These are phyloP conservation scores for Phytophthora macrochlamydospora DNA, from an alignment of 352 stramenopile species.

Conservation along the genomic window DNA sequence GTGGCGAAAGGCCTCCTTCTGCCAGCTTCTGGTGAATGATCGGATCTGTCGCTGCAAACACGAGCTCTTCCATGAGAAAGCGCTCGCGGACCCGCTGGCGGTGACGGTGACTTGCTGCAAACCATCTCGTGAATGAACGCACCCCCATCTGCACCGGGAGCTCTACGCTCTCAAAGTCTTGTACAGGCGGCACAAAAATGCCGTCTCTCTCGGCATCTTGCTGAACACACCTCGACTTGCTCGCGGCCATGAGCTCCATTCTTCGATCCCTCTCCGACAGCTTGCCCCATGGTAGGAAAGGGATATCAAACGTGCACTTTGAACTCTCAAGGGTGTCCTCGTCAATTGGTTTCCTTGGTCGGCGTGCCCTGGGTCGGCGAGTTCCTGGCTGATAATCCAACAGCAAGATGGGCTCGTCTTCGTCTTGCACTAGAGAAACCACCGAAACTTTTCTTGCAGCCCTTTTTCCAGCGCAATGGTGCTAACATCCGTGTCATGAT, in stretches of 20 bases:
- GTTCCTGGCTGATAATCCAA: constrained; percentile 43
- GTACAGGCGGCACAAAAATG: constrained; percentile 39
- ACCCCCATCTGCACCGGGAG: constrained; percentile 48
- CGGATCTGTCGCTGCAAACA: constrained; percentile 52
- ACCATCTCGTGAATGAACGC: constrained; percentile 68
- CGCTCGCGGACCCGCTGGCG: constrained; percentile 53
- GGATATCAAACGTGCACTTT: constrained; percentile 21
- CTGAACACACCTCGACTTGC: constrained; percentile 53
- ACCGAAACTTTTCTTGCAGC: constrained; percentile 48
- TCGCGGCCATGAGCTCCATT: constrained; percentile 61
- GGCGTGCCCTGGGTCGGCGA: constrained; percentile 8
- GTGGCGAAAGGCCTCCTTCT: constrained; percentile 33
- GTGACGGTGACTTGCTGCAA: constrained; percentile 41
- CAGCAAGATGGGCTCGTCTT: constrained; percentile 51
- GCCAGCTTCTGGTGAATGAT: constrained; percentile 45
- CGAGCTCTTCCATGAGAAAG: constrained; percentile 66
- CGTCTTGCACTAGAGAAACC: constrained; percentile 53
- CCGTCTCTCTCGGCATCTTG: constrained; percentile 42
- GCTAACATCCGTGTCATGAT: constrained; percentile 6
- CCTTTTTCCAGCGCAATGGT: constrained; percentile 12
- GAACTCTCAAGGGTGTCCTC: constrained; percentile 8
- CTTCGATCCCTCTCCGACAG: constrained; percentile 46
- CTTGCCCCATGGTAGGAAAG: constrained; percentile 46
- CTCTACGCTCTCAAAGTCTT: constrained; percentile 57
- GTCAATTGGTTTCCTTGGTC: constrained; percentile 4